Base-by-base conservation (phyloP, 75 land plant genomes). In the Isoetes taiwanensis region DNA sequence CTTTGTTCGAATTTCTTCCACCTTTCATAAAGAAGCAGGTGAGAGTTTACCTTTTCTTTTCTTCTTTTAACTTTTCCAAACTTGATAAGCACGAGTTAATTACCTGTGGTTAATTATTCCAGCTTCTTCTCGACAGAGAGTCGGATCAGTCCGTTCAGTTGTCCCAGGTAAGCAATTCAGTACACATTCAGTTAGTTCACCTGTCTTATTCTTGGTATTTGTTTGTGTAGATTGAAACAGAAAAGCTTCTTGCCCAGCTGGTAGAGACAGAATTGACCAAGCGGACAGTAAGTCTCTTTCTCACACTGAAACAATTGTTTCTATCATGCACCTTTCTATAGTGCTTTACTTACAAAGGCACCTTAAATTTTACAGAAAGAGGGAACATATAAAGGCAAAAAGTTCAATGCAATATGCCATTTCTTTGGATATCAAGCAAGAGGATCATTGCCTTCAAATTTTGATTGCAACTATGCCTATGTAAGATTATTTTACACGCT, bases 341-440 rank as follows among this genome's bases (percentile, higher is more conserved):
- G n/a, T n/a, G n/a, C n/a, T n/a, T n/a, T n/a, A n/a, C n/a, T n/a
- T n/a, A n/a, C n/a, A n/a, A n/a, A n/a, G n/a, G n/a, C n/a, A n/a
- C 52, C 48, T 21, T 24, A 42, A 43, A 1, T 34, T 54, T 56
- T 73, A 10, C 86, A 94, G 99, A 94, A 88, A 80, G 86, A 76
- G 66, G 99, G 99, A 12, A 76, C 76, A 4, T 88, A 94, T 63
- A 94, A 68, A 50, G 99, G 99, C 30, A 94, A 94, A 70, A 94
- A 94, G 62, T 94, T 94, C 80, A 88, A 78, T 77, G 96, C 95
- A 21, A 83, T 94, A 42, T 94, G 96, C 73, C 99, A 94, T 62
- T 94, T 94, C 61, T 94, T 94, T 59, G 99, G 99, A 29, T 94
- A 94, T 60, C 99, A 94, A 64, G 99, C 99, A 43, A 81, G 99